A percentile compares a stretch with the other conserved stretches of the same genome.
phyloP scores from a whole-genome alignment of 2,329 filamentous ascomycete genomes.

The Podosphaera xanthii region DNA sequence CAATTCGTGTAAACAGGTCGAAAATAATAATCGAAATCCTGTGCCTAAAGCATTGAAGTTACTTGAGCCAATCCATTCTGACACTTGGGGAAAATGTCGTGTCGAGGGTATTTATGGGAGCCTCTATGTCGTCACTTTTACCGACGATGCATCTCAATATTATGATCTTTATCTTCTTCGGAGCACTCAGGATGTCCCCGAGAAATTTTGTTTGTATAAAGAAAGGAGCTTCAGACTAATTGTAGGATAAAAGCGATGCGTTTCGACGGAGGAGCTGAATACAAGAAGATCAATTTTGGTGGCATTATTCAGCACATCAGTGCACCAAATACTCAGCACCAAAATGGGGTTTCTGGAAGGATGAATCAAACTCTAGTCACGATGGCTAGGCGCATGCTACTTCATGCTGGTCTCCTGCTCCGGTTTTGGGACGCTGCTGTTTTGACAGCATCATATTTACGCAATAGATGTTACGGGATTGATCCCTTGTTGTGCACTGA shows the following conservation, averaged over 20 bases:
- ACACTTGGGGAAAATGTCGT: not conserved
- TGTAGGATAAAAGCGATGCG: not conserved
- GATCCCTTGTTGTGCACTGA: too few species aligned
- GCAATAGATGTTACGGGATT: too few species aligned
- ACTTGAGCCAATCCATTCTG: too few species aligned
- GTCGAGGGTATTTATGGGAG: not conserved
- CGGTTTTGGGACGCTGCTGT: not conserved
- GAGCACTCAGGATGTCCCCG: not conserved
- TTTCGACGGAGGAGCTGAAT: not conserved
- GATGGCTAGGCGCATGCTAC: not conserved
- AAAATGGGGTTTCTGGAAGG: too few species aligned
- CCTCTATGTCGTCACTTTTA: too few species aligned
- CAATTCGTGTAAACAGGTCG: too few species aligned
- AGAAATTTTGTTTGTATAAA: not conserved
- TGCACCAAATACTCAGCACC: too few species aligned
- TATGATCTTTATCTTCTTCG: too few species aligned
- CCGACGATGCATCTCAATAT: too few species aligned
- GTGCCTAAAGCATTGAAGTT: too few species aligned
- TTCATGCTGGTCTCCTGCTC: not conserved
- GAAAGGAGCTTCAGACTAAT: not conserved
- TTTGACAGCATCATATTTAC: not conserved
- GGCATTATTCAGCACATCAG: not conserved
- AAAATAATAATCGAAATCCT: too few species aligned
- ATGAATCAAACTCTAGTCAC: too few species aligned
- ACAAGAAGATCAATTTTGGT: not conserved